These are phyloP conservation scores for Trametes coccinea DNA, from an alignment of 768 basidiomycete species.

Conservation along the genomic window DNA sequence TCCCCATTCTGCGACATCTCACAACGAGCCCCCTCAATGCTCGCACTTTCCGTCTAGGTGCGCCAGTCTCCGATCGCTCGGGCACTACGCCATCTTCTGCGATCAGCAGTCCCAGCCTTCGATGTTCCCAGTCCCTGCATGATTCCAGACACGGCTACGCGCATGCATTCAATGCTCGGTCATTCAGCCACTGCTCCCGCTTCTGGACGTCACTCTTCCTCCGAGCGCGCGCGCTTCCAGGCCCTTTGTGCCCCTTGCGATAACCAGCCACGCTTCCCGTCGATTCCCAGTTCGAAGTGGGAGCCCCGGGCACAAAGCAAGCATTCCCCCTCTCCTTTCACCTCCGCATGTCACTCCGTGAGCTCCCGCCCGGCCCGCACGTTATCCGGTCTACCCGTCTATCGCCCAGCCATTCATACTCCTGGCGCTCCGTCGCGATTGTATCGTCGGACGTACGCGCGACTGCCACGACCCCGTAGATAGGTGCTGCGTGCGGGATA, in stretches of 20 bases:
- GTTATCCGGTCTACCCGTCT: background rate
- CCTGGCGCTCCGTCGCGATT: background rate
- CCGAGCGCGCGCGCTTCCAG: background rate
- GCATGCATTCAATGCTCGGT: background rate
- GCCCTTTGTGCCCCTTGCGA: background rate
- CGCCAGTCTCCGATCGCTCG: slow-evolving; percentile 14
- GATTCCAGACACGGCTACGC: slow-evolving; percentile 2
- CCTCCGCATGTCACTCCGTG: background rate
- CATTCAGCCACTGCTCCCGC: background rate
- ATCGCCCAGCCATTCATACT: background rate
- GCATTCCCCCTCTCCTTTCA: background rate
- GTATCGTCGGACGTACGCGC: background rate
- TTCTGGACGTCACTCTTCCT: slow-evolving; percentile 2
- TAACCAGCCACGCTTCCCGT: no score
- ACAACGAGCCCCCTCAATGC: background rate
- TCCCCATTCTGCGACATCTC: background rate
- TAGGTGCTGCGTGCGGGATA: background rate
- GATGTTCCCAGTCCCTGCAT: slow-evolving; percentile 1
- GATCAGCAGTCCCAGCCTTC: background rate
- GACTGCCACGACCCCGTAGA: background rate
- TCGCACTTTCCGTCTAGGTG: background rate
- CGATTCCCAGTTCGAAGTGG: background rate
- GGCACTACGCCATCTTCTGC: slow-evolving; percentile 2
- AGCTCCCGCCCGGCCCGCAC: background rate
- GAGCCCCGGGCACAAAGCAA: background rate